A percentile compares a stretch with the other conserved stretches of the same genome.
Evolutionary conservation across 208 protist species (phyloP).

Genomic region (Wallacemonas sp.): DNA sequence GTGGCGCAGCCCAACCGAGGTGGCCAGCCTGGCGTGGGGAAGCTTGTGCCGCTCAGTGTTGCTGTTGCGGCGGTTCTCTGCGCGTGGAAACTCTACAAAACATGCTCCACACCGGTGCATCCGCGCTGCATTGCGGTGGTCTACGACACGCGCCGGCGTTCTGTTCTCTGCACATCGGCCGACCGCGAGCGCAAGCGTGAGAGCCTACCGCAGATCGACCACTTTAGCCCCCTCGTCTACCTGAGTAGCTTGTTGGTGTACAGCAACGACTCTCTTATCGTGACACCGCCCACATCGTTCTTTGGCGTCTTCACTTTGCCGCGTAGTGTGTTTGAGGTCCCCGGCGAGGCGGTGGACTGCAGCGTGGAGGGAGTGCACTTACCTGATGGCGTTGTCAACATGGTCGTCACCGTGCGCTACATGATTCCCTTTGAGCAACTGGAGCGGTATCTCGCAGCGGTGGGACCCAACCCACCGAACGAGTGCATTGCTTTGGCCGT

Average conservation of each 20-base stretch:
- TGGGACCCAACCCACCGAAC: constrained; percentile 71
- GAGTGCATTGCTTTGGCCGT: constrained; percentile 61
- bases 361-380: constrained; percentile 52
- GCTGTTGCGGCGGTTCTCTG: constrained; percentile 30
- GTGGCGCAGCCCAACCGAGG: background rate
- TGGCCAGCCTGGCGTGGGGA: background rate
- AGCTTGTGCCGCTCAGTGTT: constrained; percentile 47
- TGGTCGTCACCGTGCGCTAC: constrained; percentile 67
- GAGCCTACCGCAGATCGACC: constrained; percentile 31
- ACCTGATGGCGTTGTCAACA: constrained; percentile 59
- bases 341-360: constrained; percentile 61
- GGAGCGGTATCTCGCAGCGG: constrained; percentile 78
- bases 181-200: constrained; percentile 39
- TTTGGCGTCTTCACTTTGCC: constrained; percentile 79
- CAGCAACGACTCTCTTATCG: constrained; percentile 35
- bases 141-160: constrained; percentile 75
- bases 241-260: constrained; percentile 47
- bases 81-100: constrained; percentile 45
- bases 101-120: constrained; percentile 55
- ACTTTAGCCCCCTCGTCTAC: constrained; percentile 55
- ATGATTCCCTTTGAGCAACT: constrained; percentile 68
- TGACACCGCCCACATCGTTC: constrained; percentile 70
- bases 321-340: constrained; percentile 36
- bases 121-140: constrained; percentile 75
- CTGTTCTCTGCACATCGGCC: constrained; percentile 61